These are phyloP conservation scores for Aspergillus sojae DNA, from an alignment of 2,329 filamentous ascomycete genomes.

Conservation along the genomic window DNA sequence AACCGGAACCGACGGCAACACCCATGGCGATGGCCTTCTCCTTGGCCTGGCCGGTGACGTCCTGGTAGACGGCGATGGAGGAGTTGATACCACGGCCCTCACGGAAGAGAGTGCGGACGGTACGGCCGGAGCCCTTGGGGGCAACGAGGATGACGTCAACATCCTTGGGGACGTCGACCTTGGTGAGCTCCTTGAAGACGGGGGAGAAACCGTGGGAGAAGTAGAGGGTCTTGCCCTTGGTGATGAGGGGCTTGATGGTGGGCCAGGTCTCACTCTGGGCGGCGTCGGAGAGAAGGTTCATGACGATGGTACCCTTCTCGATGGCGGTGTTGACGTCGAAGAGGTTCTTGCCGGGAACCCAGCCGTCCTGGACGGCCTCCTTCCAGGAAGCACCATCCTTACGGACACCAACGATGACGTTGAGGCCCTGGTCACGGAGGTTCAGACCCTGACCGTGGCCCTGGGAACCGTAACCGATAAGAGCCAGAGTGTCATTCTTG, in stretches of 20 bases:
- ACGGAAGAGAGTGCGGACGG: conserved; percentile 97
- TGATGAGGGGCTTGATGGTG: conserved; percentile 94
- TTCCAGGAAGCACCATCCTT: conserved; percentile 99
- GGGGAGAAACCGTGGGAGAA: conserved; percentile 99
- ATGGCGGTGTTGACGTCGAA: conserved; percentile 99
- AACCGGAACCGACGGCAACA: conserved; percentile 94
- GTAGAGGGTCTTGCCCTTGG: conserved; percentile 99
- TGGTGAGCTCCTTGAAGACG: conserved; percentile 99
- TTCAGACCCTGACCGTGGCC: conserved; percentile 99
- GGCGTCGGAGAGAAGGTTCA: conserved; percentile 98
- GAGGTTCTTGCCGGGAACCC: conserved; percentile 97
- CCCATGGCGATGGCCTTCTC: conserved; percentile 97
- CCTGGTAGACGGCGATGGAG: conserved; percentile 96
- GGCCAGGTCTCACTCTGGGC: conserved; percentile 99
- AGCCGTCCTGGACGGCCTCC: conserved; percentile 94
- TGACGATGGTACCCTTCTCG: conserved; percentile 87
- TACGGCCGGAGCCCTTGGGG: conserved; percentile 98
- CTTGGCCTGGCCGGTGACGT: conserved; percentile 95
- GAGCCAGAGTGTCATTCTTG: conserved; percentile 98
- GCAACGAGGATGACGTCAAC: conserved; percentile 99
- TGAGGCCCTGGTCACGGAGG: conserved; percentile 98
- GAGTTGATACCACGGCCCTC: conserved; percentile 99
- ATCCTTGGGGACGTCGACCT: conserved; percentile 93
- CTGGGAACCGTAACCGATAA: conserved; percentile 98
- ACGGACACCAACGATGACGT: conserved; percentile 97